Percentiles rank a stretch among this genome's conserved stretches.
These are phyloP conservation scores for Graphilbum ipis-grandicollis DNA, from an alignment of 2,329 filamentous ascomycete species.

Conservation along the genomic window DNA sequence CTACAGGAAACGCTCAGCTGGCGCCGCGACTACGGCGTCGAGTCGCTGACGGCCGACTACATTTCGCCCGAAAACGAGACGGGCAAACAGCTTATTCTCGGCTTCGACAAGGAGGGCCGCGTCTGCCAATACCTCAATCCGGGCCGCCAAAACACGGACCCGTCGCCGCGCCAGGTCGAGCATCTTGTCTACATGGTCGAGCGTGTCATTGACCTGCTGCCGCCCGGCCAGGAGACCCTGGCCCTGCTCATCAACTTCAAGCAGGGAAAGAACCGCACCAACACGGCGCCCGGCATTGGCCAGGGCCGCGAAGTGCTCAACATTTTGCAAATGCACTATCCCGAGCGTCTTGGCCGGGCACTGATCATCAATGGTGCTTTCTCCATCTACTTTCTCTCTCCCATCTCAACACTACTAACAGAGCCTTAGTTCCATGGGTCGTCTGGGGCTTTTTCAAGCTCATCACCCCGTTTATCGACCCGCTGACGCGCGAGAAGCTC, in stretches of 20 bases:
- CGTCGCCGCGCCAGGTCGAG: slow-evolving; percentile 72
- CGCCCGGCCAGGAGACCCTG: slow-evolving; percentile 69
- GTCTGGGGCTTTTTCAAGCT: slow-evolving; percentile 92
- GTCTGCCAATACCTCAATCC: slow-evolving; percentile 86
- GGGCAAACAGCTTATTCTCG: slow-evolving; percentile 80
- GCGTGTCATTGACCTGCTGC: slow-evolving; percentile 72
- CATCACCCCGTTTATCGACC: slow-evolving; percentile 92
- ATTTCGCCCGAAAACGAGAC: slow-evolving; percentile 91
- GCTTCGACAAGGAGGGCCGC: slow-evolving; percentile 71
- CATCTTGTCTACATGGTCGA: slow-evolving; percentile 95
- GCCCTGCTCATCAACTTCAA: slow-evolving; percentile 88
- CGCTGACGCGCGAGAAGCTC: slow-evolving; percentile 81
- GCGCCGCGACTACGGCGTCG: slow-evolving; percentile 78
- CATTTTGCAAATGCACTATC: slow-evolving; percentile 91
- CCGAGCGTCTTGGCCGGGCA: slow-evolving; percentile 75
- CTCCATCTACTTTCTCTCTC: not conserved
- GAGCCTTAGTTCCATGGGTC: slow-evolving; percentile 60
- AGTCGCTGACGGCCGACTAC: slow-evolving; percentile 65
- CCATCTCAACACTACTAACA: slow-evolving; percentile 4
- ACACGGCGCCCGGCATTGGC: slow-evolving; percentile 53
- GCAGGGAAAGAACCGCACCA: slow-evolving; percentile 54
- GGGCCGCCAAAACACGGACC: slow-evolving; percentile 80
- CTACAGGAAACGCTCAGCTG: slow-evolving; percentile 67
- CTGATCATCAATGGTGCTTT: slow-evolving; percentile 65
- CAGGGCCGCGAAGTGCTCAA: slow-evolving; percentile 71